These are phyloP conservation scores for Penicillium italicum DNA, from an alignment of 2,329 filamentous ascomycete genomes.

Conservation along the genomic window DNA sequence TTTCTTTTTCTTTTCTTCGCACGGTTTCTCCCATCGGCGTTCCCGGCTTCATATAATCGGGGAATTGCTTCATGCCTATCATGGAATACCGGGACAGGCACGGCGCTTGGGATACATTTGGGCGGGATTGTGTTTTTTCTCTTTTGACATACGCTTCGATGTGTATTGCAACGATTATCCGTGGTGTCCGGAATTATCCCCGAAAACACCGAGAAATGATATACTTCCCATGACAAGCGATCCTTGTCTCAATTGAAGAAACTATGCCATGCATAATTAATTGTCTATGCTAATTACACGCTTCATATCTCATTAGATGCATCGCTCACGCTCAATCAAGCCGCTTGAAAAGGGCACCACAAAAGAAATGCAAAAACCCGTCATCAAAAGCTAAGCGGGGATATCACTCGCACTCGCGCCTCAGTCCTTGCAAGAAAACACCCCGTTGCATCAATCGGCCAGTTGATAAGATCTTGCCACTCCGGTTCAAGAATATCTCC, in stretches of 20 bases:
- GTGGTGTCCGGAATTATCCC: neutral
- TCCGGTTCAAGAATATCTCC: conserved; percentile 25
- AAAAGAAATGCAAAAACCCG: conserved; percentile 4
- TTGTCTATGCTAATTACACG: conserved; percentile 7
- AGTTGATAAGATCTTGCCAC: conserved; percentile 30
- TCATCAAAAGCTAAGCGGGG: neutral
- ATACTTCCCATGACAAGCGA: neutral
- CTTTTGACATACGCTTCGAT: neutral
- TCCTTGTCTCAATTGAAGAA: conserved; percentile 7
- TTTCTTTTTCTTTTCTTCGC: neutral
- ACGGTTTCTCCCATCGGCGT: neutral
- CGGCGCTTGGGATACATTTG: neutral
- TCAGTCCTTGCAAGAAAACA: conserved; percentile 20
- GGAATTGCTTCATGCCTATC: neutral
- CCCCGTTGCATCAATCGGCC: conserved; percentile 36
- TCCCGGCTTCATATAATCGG: neutral
- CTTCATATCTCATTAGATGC: conserved; percentile 10
- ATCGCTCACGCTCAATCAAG: neutral
- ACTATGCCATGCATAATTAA: neutral
- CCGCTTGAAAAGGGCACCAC: neutral
- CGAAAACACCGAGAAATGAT: neutral
- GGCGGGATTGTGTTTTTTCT: neutral
- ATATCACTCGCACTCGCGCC: neutral
- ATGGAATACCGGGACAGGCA: neutral
- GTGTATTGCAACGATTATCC: neutral